A percentile compares a stretch with the other conserved stretches of the same genome.
Conservation (phyloP, 2,329 filamentous ascomycete genomes). For the Colletotrichum theobromicola region DNA sequence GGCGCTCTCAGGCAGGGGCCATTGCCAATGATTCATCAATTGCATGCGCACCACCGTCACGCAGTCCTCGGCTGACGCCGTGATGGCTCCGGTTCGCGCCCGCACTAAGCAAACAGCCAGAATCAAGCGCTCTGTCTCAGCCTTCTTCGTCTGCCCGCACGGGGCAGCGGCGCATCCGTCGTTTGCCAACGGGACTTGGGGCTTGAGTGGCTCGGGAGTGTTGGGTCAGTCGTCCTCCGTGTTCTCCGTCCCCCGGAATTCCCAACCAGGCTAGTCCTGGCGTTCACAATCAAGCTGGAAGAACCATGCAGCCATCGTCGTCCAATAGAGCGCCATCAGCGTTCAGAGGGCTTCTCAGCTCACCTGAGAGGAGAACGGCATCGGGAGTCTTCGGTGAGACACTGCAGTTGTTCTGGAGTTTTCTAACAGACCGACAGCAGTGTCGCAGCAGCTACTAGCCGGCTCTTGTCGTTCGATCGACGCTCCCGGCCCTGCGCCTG, state of each 20-base stretch:
- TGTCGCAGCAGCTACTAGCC: not conserved
- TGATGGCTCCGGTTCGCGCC: slow-evolving; percentile 2
- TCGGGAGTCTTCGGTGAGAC: not conserved
- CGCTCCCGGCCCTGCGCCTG: not conserved
- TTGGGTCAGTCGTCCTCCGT: not conserved
- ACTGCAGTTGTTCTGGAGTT: not conserved
- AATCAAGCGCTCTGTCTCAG: not conserved
- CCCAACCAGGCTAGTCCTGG: slow-evolving; percentile 5
- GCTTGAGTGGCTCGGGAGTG: not conserved
- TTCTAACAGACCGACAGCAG: not conserved
- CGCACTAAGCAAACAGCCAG: not conserved
- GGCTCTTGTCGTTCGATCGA: not conserved
- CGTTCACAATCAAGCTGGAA: not conserved
- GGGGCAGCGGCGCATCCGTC: not conserved
- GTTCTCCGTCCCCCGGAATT: not conserved
- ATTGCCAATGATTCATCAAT: not conserved
- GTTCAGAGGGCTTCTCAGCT: not conserved
- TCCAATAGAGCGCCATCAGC: not conserved
- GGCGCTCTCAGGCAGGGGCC: not conserved
- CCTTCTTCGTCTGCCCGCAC: not conserved
- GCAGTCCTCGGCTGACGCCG: not conserved
- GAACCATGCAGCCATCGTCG: not conserved
- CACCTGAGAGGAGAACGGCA: not conserved
- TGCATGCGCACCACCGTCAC: not conserved
- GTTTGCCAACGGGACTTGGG: not conserved